These are phyloP conservation scores for Melampsora occidentalis DNA, from an alignment of 1,284 basidiomycete species.

Conservation along the genomic window DNA sequence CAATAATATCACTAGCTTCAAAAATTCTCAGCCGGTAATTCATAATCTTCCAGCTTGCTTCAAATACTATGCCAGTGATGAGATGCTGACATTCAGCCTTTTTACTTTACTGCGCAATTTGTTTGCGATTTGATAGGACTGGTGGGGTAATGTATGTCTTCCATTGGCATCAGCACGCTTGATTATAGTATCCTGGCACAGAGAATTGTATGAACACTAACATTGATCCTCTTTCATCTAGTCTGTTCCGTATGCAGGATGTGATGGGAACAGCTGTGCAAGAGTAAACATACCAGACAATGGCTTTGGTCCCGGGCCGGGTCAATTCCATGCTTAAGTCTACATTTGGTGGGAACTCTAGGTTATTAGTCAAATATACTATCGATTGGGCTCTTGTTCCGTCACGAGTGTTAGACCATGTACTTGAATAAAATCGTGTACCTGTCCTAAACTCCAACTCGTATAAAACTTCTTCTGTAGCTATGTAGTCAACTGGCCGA, in stretches of 20 bases:
- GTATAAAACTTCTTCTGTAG: too few relatives aligned
- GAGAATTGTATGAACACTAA: not conserved
- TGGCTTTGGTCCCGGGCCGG: constrained; percentile 35
- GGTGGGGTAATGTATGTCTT: constrained; percentile 40
- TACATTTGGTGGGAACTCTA: not conserved
- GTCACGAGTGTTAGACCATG: too few relatives aligned
- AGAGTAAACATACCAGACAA: constrained; percentile 6
- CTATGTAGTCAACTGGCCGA: too few relatives aligned
- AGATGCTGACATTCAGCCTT: not conserved
- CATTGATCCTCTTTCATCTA: not conserved
- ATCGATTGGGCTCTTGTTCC: too few relatives aligned
- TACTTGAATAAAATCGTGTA: too few relatives aligned
- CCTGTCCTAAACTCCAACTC: too few relatives aligned
- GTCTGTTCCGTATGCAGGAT: constrained; percentile 25
- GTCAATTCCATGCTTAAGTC: constrained; percentile 27
- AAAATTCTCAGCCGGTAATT: constrained; percentile 28
- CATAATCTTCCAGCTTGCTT: not conserved
- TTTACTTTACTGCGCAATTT: not conserved
- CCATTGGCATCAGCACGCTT: not conserved
- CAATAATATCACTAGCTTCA: constrained; percentile 9
- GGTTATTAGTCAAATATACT: too few relatives aligned
- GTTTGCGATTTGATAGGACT: constrained; percentile 5
- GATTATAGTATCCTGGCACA: not conserved
- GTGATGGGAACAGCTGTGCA: constrained; percentile 33
- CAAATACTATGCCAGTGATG: not conserved